Evolutionary conservation across 768 basidiomycete species (phyloP).

Genomic region (Albatrellus ellisii): DNA sequence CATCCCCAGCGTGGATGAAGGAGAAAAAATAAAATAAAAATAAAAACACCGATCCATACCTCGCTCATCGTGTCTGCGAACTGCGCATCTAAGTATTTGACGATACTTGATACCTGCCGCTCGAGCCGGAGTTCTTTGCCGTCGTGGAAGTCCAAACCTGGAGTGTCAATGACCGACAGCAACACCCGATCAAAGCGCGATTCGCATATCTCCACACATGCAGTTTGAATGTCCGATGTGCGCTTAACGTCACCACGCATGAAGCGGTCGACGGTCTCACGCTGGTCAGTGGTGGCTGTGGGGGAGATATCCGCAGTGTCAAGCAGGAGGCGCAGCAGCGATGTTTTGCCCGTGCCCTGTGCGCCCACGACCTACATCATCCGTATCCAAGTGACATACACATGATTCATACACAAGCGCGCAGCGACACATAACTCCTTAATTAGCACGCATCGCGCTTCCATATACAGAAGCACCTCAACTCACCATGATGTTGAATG

Average conservation of each 20-base stretch:
- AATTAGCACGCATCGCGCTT: too few relatives aligned
- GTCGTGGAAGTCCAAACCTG: constrained; percentile 64
- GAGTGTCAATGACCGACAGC: constrained; percentile 77
- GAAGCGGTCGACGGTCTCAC: constrained; percentile 48
- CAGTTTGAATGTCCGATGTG: constrained; percentile 52
- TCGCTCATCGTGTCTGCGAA: constrained; percentile 84
- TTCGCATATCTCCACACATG: constrained; percentile 73
- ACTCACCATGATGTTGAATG: constrained; percentile 82
- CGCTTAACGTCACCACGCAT: constrained; percentile 44
- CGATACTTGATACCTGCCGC: constrained; percentile 56
- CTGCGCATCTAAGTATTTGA: constrained; percentile 70
- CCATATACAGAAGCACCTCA: too few relatives aligned
- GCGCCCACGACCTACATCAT: constrained; percentile 56
- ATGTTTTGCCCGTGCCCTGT: constrained; percentile 77
- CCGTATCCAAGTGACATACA: too few relatives aligned
- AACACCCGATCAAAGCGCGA: constrained; percentile 68
- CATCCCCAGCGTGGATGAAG: background rate
- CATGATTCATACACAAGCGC: too few relatives aligned
- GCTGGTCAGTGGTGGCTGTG: constrained; percentile 62
- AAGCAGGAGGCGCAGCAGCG: constrained; percentile 63
- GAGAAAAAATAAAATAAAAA: background rate
- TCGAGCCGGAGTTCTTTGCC: constrained; percentile 70
- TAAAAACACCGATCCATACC: constrained; percentile 27
- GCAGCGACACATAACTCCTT: too few relatives aligned
- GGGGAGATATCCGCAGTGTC: constrained; percentile 80